Base-by-base conservation (phyloP, 2,329 filamentous ascomycete genomes). In the Chrysoporthe deuterocubensis region DNA sequence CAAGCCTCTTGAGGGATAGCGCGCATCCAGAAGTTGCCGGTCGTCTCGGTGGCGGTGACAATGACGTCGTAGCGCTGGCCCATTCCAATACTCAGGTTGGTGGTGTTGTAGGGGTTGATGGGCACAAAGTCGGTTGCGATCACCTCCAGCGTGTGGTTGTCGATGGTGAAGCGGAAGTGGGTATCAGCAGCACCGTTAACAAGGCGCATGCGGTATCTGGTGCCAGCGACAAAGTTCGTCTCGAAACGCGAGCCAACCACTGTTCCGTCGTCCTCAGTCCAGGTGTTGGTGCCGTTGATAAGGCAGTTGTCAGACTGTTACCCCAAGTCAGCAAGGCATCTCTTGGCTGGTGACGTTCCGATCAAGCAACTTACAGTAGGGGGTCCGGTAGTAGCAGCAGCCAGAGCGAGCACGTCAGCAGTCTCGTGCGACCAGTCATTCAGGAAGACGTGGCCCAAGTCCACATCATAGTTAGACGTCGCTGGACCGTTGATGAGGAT, bases 401-500 rank as follows among this genome's bases (percentile, higher is more conserved):
- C n/a, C 26, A 43, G 1, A 16, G 50, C 50, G 40, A 64, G 50
- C 4, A 64, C 50, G 18, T 64, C 62, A 9, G 71, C 68, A 13
- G 73, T 82, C 6, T 70, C 68, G 69, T 87, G 84, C 71, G 82
- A 82, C 85, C 87, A 90, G 72, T 90, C 89, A 18, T 82, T 84
- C 6, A 91, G 74, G 37, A 88, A 81, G 1, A 91, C 72, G 13
- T 82, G 77, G 3, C 90, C 89, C 0, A 90, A 79, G 72, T 92
- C 90, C 61, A 85, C 81, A 69, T 92, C 88, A 71, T 90, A 90
- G 72, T 87, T 81, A 16, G 82, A 80, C 2, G 84, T 83, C 0
- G 83, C 81, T 0, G 88, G 88, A 0, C 88, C 89, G 65, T 89
- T 82, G 71, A 91, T 87, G 21, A 90, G 77, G 46, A 92, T 85